Conservation (phyloP, 345 rosid genomes). For the Salix purpurea region DNA sequence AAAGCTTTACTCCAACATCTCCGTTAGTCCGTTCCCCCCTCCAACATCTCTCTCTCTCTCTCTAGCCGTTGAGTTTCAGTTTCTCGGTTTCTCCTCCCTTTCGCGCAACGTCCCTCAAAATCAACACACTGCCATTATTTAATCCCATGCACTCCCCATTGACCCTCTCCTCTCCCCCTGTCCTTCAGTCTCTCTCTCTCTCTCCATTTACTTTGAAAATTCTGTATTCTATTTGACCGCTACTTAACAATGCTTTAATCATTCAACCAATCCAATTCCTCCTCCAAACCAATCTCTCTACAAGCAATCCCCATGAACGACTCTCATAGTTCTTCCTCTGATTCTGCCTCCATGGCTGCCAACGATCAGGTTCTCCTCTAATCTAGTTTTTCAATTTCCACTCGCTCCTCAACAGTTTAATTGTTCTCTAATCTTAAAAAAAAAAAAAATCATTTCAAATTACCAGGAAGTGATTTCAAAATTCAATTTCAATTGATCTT, state of each 20-base stretch:
- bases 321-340: conserved; percentile 56
- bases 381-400: background rate
- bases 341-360: conserved; percentile 54
- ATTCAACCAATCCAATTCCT: background rate
- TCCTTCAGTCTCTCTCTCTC: background rate
- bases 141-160: background rate
- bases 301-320: conserved; percentile 52
- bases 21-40: background rate
- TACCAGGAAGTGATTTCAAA: background rate
- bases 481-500: background rate
- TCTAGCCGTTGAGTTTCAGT: conserved; percentile 17
- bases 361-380: conserved; percentile 54
- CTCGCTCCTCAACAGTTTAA: background rate
- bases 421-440: background rate
- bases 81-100: conserved; percentile 16
- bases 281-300: background rate
- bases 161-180: background rate
- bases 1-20: background rate
- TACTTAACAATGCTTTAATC: conserved; percentile 1
- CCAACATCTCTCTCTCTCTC: background rate
- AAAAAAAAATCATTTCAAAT: background rate
- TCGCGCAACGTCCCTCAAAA: background rate
- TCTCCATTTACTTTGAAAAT: background rate
- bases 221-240: background rate
- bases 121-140: background rate